These are phyloP conservation scores for Aegilops bicornis DNA, from an alignment of 176 grass and related monocot genomes.

Conservation along the genomic window DNA sequence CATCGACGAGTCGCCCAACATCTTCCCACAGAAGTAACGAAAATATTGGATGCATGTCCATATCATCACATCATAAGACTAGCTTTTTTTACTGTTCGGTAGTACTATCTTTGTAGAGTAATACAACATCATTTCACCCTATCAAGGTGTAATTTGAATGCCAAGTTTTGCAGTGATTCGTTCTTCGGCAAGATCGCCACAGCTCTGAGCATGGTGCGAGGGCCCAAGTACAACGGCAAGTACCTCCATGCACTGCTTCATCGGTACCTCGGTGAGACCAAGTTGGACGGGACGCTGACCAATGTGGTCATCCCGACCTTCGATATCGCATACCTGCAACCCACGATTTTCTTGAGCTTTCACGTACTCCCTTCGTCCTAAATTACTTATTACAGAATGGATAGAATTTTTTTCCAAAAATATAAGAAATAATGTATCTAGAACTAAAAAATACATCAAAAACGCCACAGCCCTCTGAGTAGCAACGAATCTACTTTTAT, in stretches of 20 bases:
- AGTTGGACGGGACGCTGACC: conserved; percentile 45
- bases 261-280: conserved; percentile 36
- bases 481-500: not conserved
- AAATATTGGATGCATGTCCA: not conserved
- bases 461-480: not conserved
- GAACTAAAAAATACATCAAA: no score
- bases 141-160: not conserved
- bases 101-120: not conserved
- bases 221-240: conserved; percentile 64
- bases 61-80: not conserved
- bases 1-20: conserved; percentile 50
- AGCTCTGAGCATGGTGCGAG: conserved; percentile 32
- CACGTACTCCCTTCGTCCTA: not conserved
- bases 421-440: no score
- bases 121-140: not conserved
- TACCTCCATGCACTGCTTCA: conserved; percentile 55
- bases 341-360: conserved; percentile 72
- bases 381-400: no score
- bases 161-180: conserved; percentile 34
- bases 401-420: no score
- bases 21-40: conserved; percentile 64
- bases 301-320: conserved; percentile 68
- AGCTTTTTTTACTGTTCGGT: not conserved
- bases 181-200: conserved; percentile 6
- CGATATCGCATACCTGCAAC: conserved; percentile 53